Base-by-base conservation (phyloP, 2,329 filamentous ascomycete species). In the Lojkania enalia region DNA sequence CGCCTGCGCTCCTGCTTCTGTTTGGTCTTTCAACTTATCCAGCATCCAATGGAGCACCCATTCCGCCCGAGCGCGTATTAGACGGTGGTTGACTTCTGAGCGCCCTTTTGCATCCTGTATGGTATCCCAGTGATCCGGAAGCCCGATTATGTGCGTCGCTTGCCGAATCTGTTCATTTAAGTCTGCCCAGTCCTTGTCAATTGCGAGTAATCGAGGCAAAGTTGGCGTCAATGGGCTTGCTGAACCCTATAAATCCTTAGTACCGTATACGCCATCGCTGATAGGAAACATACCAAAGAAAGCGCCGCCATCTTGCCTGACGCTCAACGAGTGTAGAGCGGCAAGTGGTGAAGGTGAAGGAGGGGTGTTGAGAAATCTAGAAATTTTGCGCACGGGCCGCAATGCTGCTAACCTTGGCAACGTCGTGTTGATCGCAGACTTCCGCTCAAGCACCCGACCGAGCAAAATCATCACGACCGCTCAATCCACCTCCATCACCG, bases 1-100 rank as follows among this genome's bases (percentile, higher is more conserved):
- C 41, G 75, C 75, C 35, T 61, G 59, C 15, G 42, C 58, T 18
- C 69, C 60, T 23, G 50, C 54, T 31, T 63, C 69, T 23, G 60
- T 58, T 16, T 70, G 65, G 36, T 69, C 63, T 54, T 75, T 78
- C 40, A 86, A 53, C 60, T 80, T 84, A 55, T 81, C 83, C 56
- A 85, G 70, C 18, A 86, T 68, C 85, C 85, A 87, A 58, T 80
- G 78, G 45, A 86, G 63, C 12, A 85, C 75, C 82, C 83, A 87
- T 72, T 87, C 83, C 57, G 83, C 80, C 58, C 80, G 51, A 19
- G 67, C 59, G 29, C 54, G 51, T 15, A 63, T 58, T 7, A 65
- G 42, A 7, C 39, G 38, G 21, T 47, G 50, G 21, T 51, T 42
- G 30, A 52, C 35, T 1, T 35, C 27, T 4, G 40, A 33, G 15